These are phyloP conservation scores for Akebia trifoliata DNA, from an alignment of 164 flowering plant species.

Conservation along the genomic window DNA sequence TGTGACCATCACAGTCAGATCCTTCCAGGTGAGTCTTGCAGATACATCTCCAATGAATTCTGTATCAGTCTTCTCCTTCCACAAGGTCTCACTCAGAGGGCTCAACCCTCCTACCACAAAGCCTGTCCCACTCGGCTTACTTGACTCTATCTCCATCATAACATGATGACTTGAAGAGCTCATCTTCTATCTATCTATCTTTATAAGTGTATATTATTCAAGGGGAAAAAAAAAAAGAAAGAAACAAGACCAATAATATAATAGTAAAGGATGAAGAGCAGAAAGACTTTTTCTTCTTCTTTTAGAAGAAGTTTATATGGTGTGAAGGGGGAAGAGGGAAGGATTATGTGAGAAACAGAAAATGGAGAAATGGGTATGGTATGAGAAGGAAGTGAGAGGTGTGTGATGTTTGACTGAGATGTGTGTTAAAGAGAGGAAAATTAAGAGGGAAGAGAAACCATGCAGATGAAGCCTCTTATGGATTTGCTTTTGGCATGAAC, in stretches of 20 bases:
- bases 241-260: no score
- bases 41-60: constrained; percentile 74
- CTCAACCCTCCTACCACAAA: constrained; percentile 47
- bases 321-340: background rate
- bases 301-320: background rate
- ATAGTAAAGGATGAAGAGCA: constrained; percentile 1
- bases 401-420: background rate
- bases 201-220: background rate
- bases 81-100: constrained; percentile 77
- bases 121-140: constrained; percentile 31
- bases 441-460: no score
- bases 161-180: constrained; percentile 16
- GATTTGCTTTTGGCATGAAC: no score
- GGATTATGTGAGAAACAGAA: background rate
- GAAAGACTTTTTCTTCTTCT: background rate
- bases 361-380: constrained; percentile 13
- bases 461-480: no score
- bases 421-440: no score
- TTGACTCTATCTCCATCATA: constrained; percentile 55
- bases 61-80: constrained; percentile 54
- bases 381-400: constrained; percentile 3
- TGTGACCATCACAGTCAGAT: constrained; percentile 71
- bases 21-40: constrained; percentile 84
- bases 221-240: no score
- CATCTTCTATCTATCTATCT: constrained; percentile 1